A percentile compares a stretch with the other conserved stretches of the same genome.
phyloP scores from a whole-genome alignment of 352 stramenopile genomes.

The Phytophthora ohioensis region DNA sequence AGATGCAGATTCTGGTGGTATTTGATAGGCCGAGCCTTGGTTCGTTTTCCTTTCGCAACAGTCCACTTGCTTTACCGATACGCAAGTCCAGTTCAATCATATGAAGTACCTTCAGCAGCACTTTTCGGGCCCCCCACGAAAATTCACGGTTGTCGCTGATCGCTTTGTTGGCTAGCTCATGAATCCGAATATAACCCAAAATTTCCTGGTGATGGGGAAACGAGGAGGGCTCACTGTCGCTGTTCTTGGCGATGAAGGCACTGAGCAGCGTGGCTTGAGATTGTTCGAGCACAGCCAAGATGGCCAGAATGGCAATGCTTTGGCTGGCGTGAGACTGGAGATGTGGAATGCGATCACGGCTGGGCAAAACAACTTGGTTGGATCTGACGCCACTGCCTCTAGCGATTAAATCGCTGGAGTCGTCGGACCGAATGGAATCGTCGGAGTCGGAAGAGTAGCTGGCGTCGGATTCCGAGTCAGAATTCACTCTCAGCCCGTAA shows the following conservation, averaged over 20 bases:
- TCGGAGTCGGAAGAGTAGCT: conserved; percentile 36
- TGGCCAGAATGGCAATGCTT: conserved; percentile 41
- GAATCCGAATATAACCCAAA: conserved; percentile 43
- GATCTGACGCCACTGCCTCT: background rate
- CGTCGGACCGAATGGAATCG: conserved; percentile 17
- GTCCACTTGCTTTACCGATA: conserved; percentile 50
- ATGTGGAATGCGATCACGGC: conserved; percentile 42
- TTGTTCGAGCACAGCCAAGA: conserved; percentile 52
- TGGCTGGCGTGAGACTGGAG: conserved; percentile 46
- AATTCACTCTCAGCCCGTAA: conserved; percentile 21
- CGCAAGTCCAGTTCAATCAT: conserved; percentile 57
- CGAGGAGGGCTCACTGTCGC: background rate
- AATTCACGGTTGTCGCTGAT: conserved; percentile 46
- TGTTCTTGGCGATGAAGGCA: conserved; percentile 27
- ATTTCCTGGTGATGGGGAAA: conserved; percentile 44
- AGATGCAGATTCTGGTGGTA: conserved; percentile 28
- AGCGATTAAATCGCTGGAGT: conserved; percentile 1
- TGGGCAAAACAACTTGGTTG: background rate
- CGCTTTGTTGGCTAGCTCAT: conserved; percentile 39
- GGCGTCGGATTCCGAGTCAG: conserved; percentile 33
- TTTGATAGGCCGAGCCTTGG: background rate
- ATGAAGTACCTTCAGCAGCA: conserved; percentile 55
- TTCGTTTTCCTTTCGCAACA: conserved; percentile 20
- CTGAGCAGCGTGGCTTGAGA: conserved; percentile 46
- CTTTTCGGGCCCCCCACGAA: conserved; percentile 46